A percentile compares a stretch with the other conserved stretches of the same genome.
Conservation (phyloP, 768 basidiomycete species). For the Psilocybe subaeruginosa region DNA sequence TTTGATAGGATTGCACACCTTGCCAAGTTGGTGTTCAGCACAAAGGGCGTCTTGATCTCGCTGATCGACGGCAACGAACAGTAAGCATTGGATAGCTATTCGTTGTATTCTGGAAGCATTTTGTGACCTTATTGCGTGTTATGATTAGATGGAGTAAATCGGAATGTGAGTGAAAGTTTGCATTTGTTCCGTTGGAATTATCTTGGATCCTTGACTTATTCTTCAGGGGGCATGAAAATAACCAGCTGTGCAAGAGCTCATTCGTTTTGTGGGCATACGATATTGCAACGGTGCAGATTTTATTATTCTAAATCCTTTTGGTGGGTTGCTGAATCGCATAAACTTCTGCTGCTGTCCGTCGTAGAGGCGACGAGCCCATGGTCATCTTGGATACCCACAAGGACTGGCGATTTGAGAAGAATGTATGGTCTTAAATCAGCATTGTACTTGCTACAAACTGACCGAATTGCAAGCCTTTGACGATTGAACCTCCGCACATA, state of each 20-base stretch:
- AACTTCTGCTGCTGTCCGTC: not conserved
- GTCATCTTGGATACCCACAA: conserved; percentile 76
- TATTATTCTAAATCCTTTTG: not conserved
- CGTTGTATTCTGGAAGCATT: not conserved
- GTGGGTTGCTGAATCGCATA: conserved; percentile 5
- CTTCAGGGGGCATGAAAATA: conserved; percentile 47
- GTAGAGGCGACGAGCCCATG: conserved; percentile 84
- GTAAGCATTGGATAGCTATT: conserved; percentile 41
- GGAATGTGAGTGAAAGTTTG: conserved; percentile 57
- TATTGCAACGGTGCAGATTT: conserved; percentile 70
- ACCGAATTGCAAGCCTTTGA: conserved; percentile 64
- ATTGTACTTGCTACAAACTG: too few relatives aligned
- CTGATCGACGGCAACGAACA: conserved; percentile 85
- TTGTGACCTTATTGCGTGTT: too few relatives aligned
- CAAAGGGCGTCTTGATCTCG: conserved; percentile 82
- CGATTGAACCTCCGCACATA: conserved; percentile 64
- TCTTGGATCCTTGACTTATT: conserved; percentile 2
- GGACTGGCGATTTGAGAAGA: conserved; percentile 90
- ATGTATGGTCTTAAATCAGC: conserved; percentile 47
- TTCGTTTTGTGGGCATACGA: conserved; percentile 84
- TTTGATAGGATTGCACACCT: conserved; percentile 95
- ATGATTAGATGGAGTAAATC: conserved; percentile 82
- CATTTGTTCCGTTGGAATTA: not conserved
- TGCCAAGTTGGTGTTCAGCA: conserved; percentile 90
- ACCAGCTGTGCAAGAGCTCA: conserved; percentile 51